Evolutionary conservation across 176 grass and related monocot genomes (phyloP).

Genomic region (Triticum urartu): DNA sequence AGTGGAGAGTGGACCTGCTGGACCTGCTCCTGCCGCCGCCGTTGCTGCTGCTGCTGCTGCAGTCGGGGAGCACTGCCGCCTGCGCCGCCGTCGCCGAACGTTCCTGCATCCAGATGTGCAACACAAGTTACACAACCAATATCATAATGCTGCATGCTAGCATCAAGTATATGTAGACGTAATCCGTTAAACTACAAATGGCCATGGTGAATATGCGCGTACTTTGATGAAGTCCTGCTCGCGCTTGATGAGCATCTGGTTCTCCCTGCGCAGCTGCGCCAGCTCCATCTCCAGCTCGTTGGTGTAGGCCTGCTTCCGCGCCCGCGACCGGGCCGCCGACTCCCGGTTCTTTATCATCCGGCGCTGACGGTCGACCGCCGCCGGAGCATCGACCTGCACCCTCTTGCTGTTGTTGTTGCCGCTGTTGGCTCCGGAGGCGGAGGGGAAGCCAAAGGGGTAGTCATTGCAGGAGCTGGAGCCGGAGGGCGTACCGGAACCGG

Average conservation of each 20-base stretch:
- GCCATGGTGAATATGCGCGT: background rate
- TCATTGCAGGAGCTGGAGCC: conserved; percentile 9
- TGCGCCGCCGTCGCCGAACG: conserved; percentile 19
- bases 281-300: conserved; percentile 30
- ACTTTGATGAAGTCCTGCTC: conserved; percentile 21
- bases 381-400: background rate
- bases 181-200: background rate
- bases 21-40: background rate
- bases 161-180: background rate
- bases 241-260: conserved; percentile 16
- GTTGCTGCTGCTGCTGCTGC: no score
- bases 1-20: background rate
- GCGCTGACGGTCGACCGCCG: background rate
- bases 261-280: conserved; percentile 16
- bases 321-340: conserved; percentile 37
- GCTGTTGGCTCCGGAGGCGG: background rate
- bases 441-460: background rate
- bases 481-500: background rate
- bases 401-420: background rate
- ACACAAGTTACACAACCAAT: background rate
- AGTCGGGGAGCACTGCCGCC: background rate
- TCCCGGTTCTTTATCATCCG: conserved; percentile 53
- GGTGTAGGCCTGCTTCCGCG: conserved; percentile 34
- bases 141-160: background rate
- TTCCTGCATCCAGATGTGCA: background rate